Evolutionary conservation across 140 eudicot species (phyloP).

Genomic region (Erigeron philadelphicus): DNA sequence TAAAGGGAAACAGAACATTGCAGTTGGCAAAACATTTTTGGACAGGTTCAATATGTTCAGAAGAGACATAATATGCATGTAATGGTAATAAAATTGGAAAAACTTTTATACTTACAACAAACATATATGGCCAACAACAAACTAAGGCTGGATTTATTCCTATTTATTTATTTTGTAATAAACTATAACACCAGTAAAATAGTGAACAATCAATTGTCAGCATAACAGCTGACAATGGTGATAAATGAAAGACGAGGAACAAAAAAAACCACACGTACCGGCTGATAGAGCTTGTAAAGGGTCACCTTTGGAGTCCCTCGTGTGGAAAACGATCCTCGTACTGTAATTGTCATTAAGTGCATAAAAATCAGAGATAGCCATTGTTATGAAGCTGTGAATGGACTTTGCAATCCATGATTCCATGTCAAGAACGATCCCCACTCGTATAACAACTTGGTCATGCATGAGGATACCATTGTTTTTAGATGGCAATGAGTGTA

Average conservation of each 20-base stretch:
- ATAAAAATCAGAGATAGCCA: constrained; percentile 38
- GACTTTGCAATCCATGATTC: constrained; percentile 25
- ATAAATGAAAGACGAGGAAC: not conserved
- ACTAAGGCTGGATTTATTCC: too few relatives aligned
- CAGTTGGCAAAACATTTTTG: too few relatives aligned
- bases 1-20: not conserved
- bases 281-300: constrained; percentile 24
- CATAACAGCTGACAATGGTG: not conserved
- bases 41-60: too few relatives aligned
- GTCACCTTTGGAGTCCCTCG: constrained; percentile 35
- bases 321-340: constrained; percentile 26
- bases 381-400: constrained; percentile 25
- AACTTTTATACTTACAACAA: too few relatives aligned
- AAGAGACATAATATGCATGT: too few relatives aligned
- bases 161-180: too few relatives aligned
- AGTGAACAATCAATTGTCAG: too few relatives aligned
- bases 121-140: too few relatives aligned
- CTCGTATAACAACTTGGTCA: constrained; percentile 13
- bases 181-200: too few relatives aligned
- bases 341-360: constrained; percentile 17
- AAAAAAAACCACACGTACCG: constrained; percentile 1
- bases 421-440: constrained; percentile 42
- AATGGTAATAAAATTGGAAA: too few relatives aligned
- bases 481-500: constrained; percentile 1
- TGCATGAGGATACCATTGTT: constrained; percentile 2